A percentile compares a stretch with the other conserved stretches of the same genome.
Evolutionary conservation across 2,329 filamentous ascomycete species (phyloP).

Genomic region (Fusarium sp.): DNA sequence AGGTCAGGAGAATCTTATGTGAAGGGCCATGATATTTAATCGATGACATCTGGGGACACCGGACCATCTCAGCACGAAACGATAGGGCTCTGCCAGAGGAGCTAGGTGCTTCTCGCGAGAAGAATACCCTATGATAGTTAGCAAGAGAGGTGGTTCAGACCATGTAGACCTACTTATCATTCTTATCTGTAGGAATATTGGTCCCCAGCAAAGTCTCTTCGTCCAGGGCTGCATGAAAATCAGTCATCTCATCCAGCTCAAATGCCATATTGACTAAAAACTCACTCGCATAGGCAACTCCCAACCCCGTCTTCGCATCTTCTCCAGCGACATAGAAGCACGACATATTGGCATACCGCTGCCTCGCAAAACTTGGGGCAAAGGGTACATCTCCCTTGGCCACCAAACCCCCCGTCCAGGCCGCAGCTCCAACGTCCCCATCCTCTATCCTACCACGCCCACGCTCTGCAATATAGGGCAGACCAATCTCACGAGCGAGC

Average conservation of each 20-base stretch:
- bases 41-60: conserved; percentile 54
- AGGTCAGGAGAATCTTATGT: conserved; percentile 55
- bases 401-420: conserved; percentile 53
- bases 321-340: conserved; percentile 53
- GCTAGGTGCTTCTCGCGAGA: conserved; percentile 32
- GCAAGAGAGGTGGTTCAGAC: neutral
- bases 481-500: conserved; percentile 43
- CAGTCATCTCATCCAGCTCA: conserved; percentile 4
- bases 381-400: conserved; percentile 54
- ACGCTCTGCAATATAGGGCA: conserved; percentile 22
- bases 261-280: conserved; percentile 12
- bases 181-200: conserved; percentile 55
- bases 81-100: conserved; percentile 30
- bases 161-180: conserved; percentile 51
- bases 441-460: conserved; percentile 39
- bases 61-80: conserved; percentile 50
- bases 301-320: conserved; percentile 53
- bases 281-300: conserved; percentile 57
- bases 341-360: conserved; percentile 48
- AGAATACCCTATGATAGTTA: conserved; percentile 29
- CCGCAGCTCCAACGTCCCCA: conserved; percentile 44
- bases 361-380: conserved; percentile 42
- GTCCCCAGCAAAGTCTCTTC: conserved; percentile 50
- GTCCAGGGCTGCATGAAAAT: conserved; percentile 45
- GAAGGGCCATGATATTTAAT: conserved; percentile 58